phyloP scores from a whole-genome alignment of 805 yeast species.

The Cyberlindnera americana region DNA sequence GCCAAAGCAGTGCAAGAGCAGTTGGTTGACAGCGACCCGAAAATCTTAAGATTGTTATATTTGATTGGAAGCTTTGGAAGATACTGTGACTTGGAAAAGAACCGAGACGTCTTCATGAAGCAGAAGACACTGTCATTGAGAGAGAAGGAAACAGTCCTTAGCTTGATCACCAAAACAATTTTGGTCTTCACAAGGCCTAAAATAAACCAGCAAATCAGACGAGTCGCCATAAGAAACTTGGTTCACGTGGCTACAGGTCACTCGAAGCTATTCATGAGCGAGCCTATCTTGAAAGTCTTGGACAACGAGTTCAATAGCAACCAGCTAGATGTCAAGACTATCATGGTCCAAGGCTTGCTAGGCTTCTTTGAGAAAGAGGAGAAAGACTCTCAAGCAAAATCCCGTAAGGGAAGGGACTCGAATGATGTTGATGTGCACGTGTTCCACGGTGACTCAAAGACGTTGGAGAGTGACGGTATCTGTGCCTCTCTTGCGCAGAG shows the following conservation, averaged over 20 bases:
- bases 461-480: conserved; percentile 60
- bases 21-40: conserved; percentile 37
- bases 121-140: conserved; percentile 39
- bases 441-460: conserved; percentile 51
- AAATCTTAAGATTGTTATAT: conserved; percentile 52
- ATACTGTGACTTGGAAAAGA: conserved; percentile 56
- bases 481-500: conserved; percentile 71
- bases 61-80: conserved; percentile 71
- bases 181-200: conserved; percentile 45
- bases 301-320: conserved; percentile 44
- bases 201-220: conserved; percentile 36
- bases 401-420: conserved; percentile 37
- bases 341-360: conserved; percentile 53
- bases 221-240: conserved; percentile 54
- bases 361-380: conserved; percentile 60
- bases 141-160: conserved; percentile 51
- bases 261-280: conserved; percentile 63
- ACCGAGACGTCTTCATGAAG: conserved; percentile 36
- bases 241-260: conserved; percentile 57
- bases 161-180: conserved; percentile 57
- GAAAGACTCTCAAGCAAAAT: conserved; percentile 35
- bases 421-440: conserved; percentile 39
- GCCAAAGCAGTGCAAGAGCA: conserved; percentile 27
- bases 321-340: conserved; percentile 42
- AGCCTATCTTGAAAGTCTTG: conserved; percentile 47